Evolutionary conservation across 1,284 basidiomycete genomes (phyloP), one percentile per base, ranked within the genome.

Genomic region (Cutaneotrichosporon mucoides): DNA sequence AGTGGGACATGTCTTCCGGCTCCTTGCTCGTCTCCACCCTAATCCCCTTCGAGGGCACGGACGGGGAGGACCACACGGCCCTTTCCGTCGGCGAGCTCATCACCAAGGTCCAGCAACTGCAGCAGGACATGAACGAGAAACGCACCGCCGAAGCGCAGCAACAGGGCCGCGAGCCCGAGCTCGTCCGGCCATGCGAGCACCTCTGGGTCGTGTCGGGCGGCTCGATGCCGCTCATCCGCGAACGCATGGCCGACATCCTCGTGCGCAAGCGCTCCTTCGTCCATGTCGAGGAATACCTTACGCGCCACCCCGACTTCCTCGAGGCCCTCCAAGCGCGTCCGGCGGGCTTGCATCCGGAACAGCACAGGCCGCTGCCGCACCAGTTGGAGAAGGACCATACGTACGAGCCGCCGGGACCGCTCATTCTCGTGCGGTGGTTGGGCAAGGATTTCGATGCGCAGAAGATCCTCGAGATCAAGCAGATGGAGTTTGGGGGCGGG

Each of bases 41-140:
- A 11, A 72, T 78, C 6, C 76, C 76, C 1, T 79, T 79, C 68
- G 77, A 79, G 66, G 74, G 75, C 6, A 69, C 72, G n/a, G 76
- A 79, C 56, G 76, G 76, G 33, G 76, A 78, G 61, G 75, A 77
- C 59, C 68, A 66, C 44, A 72, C 73, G 0, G 76, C 76, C 6
- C 61, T 79, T 12, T 72, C 68, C 0, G 75, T 79, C 43, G 77
- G 76, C 24, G 77, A 78, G 65, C 72, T 79, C 57, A 75, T 76
- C 61, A 70, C 72, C 53, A 74, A 74, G 63, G 69, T 77, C 11
- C 72, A 73, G 52, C 58, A 62, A 34, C 63, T 75, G 33, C 70
- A 66, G 51, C 60, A 68, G 15, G 51, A 61, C 15, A 71, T 77
- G 59, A 79, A 79, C 59, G 56, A 56, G 8, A 64, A 66, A 50